Base-by-base conservation (phyloP, 768 basidiomycete genomes). In the Amanita phalloides region DNA sequence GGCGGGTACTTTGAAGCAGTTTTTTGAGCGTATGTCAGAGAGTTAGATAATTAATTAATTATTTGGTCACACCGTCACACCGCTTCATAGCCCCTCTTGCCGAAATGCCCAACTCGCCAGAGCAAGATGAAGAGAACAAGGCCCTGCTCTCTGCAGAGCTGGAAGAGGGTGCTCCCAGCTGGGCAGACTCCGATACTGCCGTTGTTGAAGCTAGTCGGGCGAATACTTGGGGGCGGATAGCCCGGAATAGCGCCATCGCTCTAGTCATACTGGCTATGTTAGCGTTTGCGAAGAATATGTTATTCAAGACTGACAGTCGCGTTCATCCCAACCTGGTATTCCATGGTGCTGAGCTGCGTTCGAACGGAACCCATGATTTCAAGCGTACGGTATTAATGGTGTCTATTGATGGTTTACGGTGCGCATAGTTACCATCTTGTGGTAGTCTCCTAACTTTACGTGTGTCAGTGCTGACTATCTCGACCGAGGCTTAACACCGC, bases 381-480 rank as follows among this genome's bases (percentile, higher is more conserved):
- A 85, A 77, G 66, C 75, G 79, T 56, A 93, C 89, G 0, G 87
- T 90, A 6, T 62, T 94, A 17, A 76, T 94, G 50, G 80, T 94
- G 3, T 92, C 90, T 26, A 88, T 94, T 33, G 92, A 94, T 60
- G 91, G 91, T 0, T 67, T 94, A 32, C 74, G 87, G 87, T 82
- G 58, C 65, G 57, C 45, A 10, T 42, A 39, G 21, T 21, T 39
- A 30, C 20, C 11, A 48, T 47, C 20, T 10, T 25, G 45, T 42
- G 42, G 23, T 21, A 17, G 17, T 33, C 56, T 23, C 38, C 42
- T 51, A 17, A 55, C 54, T 10, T 62, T 50, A 39, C 54, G 54
- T 42, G 44, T 20, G 45, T 50, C 26, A 90, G 90, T 49, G 88
- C 91, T 33, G 88, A 89, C 62, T 94, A 94, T 61, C 73, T 95